Evolutionary conservation across 148 eudicot species (phyloP).

Genomic region (Chenopodium quinoa): DNA sequence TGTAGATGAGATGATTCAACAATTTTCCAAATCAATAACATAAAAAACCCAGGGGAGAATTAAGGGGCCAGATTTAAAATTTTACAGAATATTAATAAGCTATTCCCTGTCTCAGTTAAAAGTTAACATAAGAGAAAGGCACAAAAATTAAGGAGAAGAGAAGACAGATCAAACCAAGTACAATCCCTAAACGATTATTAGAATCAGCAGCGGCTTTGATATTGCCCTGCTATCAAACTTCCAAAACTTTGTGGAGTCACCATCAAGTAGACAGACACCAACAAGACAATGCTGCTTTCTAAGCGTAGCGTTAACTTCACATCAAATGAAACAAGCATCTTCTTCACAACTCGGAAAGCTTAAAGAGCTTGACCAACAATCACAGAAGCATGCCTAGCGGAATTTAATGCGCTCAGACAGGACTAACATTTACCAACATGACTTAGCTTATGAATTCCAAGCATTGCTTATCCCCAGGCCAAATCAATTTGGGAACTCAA

Average conservation of each 20-base stretch:
- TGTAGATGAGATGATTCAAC: not conserved
- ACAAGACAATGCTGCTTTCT: not conserved
- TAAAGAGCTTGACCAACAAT: not conserved
- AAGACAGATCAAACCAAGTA: not conserved
- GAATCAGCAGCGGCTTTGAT: not conserved
- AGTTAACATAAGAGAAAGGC: not conserved
- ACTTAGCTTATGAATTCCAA: too few species aligned
- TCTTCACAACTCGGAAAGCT: not conserved
- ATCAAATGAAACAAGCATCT: not conserved
- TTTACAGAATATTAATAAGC: not conserved
- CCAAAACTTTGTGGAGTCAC: too few species aligned
- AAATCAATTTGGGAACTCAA: too few species aligned
- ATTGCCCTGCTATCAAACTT: not conserved
- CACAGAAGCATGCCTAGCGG: not conserved
- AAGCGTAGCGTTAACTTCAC: not conserved
- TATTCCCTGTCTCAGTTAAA: not conserved
- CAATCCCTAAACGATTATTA: not conserved
- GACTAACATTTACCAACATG: not conserved
- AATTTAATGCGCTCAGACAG: not conserved
- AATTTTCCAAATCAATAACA: too few species aligned
- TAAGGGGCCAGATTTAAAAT: not conserved
- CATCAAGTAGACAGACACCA: too few species aligned
- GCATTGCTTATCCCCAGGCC: too few species aligned
- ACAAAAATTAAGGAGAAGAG: not conserved
- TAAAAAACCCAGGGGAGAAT: too few species aligned